Percentiles rank a stretch among this genome's conserved stretches.
phyloP scores from a whole-genome alignment of 2,329 filamentous ascomycete species.

The Didymella segeticola region DNA sequence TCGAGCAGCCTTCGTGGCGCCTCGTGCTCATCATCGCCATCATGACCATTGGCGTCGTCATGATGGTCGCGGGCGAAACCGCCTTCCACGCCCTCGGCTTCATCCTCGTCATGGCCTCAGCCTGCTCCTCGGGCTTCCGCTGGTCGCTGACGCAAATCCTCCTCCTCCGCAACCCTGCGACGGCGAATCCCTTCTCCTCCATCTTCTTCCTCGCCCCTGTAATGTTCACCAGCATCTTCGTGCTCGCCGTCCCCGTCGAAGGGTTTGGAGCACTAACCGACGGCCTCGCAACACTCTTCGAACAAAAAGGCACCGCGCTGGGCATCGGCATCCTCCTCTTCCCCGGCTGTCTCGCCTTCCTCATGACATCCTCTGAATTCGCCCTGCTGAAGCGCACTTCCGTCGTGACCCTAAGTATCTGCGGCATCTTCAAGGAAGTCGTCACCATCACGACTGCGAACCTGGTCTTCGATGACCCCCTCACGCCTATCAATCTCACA shows the following conservation, averaged over 20 bases:
- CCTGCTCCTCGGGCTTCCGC: slow-evolving; percentile 94
- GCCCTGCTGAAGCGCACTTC: slow-evolving; percentile 92
- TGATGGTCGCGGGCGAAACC: slow-evolving; percentile 98
- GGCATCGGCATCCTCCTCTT: slow-evolving; percentile 81
- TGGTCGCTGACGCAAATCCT: slow-evolving; percentile 99
- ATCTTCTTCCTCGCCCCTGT: slow-evolving; percentile 97
- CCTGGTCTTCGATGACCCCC: slow-evolving; percentile 83
- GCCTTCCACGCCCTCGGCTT: slow-evolving; percentile 89
- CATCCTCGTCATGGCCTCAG: slow-evolving; percentile 87
- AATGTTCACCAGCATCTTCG: slow-evolving; percentile 86
- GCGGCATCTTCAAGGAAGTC: slow-evolving; percentile 98
- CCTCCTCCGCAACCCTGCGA: slow-evolving; percentile 89
- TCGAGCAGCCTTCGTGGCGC: slow-evolving; percentile 86
- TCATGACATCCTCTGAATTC: slow-evolving; percentile 97
- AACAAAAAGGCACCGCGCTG: slow-evolving; percentile 70
- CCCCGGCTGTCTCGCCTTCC: slow-evolving; percentile 88
- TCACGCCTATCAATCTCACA: slow-evolving; percentile 86
- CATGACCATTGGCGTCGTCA: slow-evolving; percentile 92
- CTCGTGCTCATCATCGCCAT: slow-evolving; percentile 85
- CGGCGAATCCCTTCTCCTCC: slow-evolving; percentile 93
- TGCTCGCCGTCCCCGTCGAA: slow-evolving; percentile 86
- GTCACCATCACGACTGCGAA: slow-evolving; percentile 91
- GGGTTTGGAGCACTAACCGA: slow-evolving; percentile 72
- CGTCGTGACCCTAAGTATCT: slow-evolving; percentile 94
- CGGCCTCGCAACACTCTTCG: slow-evolving; percentile 69